phyloP scores from a whole-genome alignment of 163 green algal genomes.

The Chlamydomonas reinhardtii region DNA sequence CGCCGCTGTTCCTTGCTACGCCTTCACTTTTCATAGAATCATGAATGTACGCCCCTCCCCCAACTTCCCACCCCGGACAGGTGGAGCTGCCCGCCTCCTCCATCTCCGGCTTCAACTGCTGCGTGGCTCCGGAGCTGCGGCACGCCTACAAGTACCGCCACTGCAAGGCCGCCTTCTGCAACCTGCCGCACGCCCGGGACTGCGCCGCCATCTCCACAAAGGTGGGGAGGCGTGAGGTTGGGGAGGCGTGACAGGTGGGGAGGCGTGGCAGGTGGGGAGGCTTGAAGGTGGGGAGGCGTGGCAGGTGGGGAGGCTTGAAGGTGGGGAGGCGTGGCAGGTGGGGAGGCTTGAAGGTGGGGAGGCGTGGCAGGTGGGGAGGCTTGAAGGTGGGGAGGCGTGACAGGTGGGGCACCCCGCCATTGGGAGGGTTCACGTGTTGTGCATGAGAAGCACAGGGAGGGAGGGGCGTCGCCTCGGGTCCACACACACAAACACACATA shows the following conservation, averaged over 20 bases:
- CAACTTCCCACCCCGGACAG: slow-evolving; percentile 14
- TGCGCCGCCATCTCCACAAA: slow-evolving; percentile 57
- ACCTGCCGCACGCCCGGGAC: slow-evolving; percentile 66
- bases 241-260: too few species aligned
- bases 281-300: too few species aligned
- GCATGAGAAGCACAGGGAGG: too few species aligned
- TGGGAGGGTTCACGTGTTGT: too few species aligned
- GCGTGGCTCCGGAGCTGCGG: slow-evolving; percentile 41
- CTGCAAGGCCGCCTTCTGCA: slow-evolving; percentile 69
- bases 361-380: background rate
- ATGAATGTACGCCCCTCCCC: too few species aligned
- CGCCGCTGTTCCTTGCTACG: too few species aligned
- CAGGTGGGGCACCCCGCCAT: too few species aligned
- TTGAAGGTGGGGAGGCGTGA: too few species aligned
- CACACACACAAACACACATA: too few species aligned
- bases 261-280: background rate
- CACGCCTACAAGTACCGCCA: slow-evolving; percentile 79
- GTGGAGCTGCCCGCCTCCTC: slow-evolving; percentile 46
- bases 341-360: background rate
- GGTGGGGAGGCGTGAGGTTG: background rate
- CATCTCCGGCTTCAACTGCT: slow-evolving; percentile 53
- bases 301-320: background rate
- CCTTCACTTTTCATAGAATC: too few species aligned
- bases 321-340: background rate
- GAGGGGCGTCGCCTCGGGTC: too few species aligned